Conservation (phyloP, 768 basidiomycete genomes). For the Tulasnella sp. region DNA sequence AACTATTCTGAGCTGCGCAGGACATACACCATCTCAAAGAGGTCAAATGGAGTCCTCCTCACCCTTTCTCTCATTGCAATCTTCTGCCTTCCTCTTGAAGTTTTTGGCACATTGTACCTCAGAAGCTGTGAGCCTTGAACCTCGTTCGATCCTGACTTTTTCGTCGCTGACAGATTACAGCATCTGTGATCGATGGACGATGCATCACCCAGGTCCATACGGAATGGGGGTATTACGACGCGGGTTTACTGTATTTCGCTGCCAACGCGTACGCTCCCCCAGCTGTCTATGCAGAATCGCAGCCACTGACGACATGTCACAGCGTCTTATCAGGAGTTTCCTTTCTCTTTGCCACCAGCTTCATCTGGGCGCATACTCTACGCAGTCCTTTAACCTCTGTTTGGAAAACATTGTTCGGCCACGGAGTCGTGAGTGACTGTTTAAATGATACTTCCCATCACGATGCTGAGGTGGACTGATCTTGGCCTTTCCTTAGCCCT, state of each 20-base stretch:
- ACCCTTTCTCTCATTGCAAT: conserved; percentile 5
- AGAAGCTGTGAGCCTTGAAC: not conserved
- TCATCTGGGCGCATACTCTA: not conserved
- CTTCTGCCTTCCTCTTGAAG: not conserved
- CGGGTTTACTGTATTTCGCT: conserved; percentile 2
- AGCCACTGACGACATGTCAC: too few species aligned
- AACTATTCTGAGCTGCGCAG: not conserved
- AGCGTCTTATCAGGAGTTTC: not conserved
- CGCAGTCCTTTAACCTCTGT: not conserved
- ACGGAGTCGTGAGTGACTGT: not conserved
- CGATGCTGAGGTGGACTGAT: not conserved
- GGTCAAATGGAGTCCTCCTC: not conserved
- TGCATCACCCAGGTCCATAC: not conserved
- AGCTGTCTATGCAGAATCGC: not conserved
- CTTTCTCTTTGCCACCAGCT: not conserved
- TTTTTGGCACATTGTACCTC: conserved; percentile 1
- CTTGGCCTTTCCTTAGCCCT: not conserved
- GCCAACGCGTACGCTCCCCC: not conserved
- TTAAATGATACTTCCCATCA: not conserved
- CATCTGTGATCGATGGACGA: not conserved
- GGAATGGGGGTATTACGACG: conserved; percentile 4
- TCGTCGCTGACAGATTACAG: not conserved
- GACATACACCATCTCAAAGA: not conserved
- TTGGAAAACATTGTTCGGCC: not conserved
- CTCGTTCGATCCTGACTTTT: not conserved